Evolutionary conservation across 2,329 filamentous ascomycete species (phyloP), one percentile per base, ranked within the genome.

Genomic region (Alternaria consortialis): DNA sequence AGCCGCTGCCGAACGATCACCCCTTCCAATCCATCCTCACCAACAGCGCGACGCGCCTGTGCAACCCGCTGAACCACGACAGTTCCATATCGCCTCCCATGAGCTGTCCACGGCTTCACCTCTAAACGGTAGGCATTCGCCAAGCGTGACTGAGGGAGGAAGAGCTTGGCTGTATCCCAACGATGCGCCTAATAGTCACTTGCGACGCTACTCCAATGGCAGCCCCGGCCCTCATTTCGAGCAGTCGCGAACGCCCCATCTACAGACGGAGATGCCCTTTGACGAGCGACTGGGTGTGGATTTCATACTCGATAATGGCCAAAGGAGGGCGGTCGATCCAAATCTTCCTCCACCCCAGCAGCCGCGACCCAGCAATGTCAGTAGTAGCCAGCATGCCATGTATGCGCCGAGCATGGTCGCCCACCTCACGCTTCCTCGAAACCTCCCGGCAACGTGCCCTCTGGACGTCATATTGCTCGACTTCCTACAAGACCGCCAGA

Each of bases 391-490:
- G 31, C 58, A 68, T 29, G 70, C 69, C 32, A 68, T 76, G 54
- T 70, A 75, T 54, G 75, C 75, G 6, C 74, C 75, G 2, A 64
- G 51, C 53, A 64, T 76, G 61, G 61, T 70, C 3, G 73, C 76
- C 0, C 76, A 78, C 58, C 66, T 77, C 51, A 79, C 77, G 6
- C 65, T 82, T 5, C 81, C 81, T 3, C 76, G 75, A 29, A 92
- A 93, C 71, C 83, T 86, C 20, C 76, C 84, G 2, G 85, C 92
- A 1, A 93, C 91, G 0, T 95, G 91, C 74, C 87, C 91, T 0
- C 84, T 97, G 2, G 93, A 97, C 73, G 84, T 82, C 42, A 86
- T 97, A n/a, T 84, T 97, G 44, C 85, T 94, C 25, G 90, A 94
- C 74, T 96, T 95, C 72, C 84, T 95, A 29, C 84, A 86, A 27